A percentile compares a stretch with the other conserved stretches of the same genome.
Conservation (phyloP, 2,329 filamentous ascomycete genomes). For the Daldinia sp. region DNA sequence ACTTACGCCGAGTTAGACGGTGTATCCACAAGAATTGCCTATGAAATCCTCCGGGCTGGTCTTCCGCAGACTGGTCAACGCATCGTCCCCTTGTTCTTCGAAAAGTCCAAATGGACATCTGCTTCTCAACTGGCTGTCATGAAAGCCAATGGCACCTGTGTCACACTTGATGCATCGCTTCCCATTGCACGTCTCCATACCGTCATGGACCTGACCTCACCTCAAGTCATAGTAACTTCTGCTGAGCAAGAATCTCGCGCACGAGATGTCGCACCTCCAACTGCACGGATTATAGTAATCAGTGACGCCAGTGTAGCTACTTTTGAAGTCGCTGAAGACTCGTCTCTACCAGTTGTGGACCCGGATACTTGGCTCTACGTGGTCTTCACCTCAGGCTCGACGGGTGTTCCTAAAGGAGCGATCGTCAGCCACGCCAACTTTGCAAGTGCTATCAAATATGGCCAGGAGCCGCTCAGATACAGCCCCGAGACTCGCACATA, state of each 20-base stretch:
- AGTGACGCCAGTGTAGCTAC: neutral
- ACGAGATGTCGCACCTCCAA: neutral
- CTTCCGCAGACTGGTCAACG: neutral
- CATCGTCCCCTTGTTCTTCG: constrained; percentile 1
- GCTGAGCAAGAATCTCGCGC: neutral
- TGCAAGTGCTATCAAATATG: neutral
- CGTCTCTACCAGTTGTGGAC: neutral
- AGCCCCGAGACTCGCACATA: neutral
- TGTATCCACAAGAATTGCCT: constrained; percentile 1
- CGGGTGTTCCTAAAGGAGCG: constrained; percentile 10
- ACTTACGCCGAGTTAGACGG: constrained; percentile 1
- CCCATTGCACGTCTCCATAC: constrained; percentile 1
- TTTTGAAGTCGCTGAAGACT: neutral
- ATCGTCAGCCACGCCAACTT: neutral
- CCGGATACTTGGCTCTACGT: constrained; percentile 8
- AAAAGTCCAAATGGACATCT: constrained; percentile 6
- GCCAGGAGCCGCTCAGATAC: neutral
- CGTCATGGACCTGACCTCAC: neutral
- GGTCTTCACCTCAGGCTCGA: constrained; percentile 10
- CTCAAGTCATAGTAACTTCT: constrained; percentile 1
- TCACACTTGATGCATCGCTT: neutral
- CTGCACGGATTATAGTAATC: neutral
- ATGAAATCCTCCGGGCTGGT: neutral
- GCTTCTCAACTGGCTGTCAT: neutral
- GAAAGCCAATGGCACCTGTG: constrained; percentile 2